These are phyloP conservation scores for Aspergillus sojae DNA, from an alignment of 2,329 filamentous ascomycete species.

Conservation along the genomic window DNA sequence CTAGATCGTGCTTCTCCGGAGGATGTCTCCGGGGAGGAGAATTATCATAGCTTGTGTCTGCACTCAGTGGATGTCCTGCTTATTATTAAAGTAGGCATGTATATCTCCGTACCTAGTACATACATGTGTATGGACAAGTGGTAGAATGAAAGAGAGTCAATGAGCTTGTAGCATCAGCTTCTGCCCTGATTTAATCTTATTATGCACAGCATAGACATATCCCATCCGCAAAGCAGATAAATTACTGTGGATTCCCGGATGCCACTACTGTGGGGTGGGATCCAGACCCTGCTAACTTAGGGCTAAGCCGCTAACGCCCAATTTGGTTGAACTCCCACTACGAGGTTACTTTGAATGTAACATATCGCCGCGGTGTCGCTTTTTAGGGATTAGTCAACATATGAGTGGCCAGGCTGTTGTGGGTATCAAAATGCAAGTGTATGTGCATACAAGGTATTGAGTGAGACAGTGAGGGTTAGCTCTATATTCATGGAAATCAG, in stretches of 20 bases:
- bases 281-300: background rate
- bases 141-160: background rate
- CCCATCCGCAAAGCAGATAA: background rate
- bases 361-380: background rate
- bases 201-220: background rate
- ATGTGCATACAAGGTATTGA: background rate
- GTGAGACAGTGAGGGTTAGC: no score
- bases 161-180: background rate
- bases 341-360: background rate
- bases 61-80: background rate
- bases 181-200: background rate
- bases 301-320: background rate
- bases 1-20: background rate
- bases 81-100: background rate
- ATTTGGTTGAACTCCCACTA: background rate
- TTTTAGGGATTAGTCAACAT: background rate
- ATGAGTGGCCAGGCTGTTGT: background rate
- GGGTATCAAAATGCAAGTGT: background rate
- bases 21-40: background rate
- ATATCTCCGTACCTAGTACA: background rate
- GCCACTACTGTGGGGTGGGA: background rate
- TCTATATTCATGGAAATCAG: no score
- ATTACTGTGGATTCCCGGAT: background rate
- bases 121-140: background rate
- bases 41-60: background rate